phyloP scores from a whole-genome alignment of 140 eudicot genomes.

The Ambrosia hybrid region DNA sequence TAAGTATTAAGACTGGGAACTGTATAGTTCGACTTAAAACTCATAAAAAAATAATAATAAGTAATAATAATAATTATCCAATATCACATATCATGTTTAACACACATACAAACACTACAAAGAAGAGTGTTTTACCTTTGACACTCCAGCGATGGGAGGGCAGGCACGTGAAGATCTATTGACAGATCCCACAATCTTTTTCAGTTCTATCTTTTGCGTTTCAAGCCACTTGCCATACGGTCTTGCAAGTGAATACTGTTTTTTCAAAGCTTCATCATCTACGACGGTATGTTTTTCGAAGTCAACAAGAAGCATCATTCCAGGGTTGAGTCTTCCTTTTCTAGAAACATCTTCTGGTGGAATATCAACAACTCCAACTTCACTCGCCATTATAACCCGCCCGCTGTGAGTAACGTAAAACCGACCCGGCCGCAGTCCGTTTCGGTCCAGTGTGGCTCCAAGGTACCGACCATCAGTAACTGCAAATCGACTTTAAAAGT shows the following conservation, averaged over 20 bases:
- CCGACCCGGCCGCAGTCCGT: conserved; percentile 96
- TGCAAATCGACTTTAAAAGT: conserved; percentile 33
- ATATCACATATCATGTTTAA: too few species aligned
- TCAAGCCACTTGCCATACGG: conserved; percentile 94
- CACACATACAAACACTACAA: too few species aligned
- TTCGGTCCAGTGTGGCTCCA: conserved; percentile 96
- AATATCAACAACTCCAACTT: conserved; percentile 98
- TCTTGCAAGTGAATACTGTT: conserved; percentile 76
- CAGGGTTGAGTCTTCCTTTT: conserved; percentile 98
- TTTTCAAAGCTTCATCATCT: conserved; percentile 93
- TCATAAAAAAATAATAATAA: too few species aligned
- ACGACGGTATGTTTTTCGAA: conserved; percentile 94
- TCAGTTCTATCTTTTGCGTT: conserved; percentile 79
- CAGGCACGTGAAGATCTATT: conserved; percentile 44
- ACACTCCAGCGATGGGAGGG: conserved; percentile 80
- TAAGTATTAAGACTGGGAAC: too few species aligned
- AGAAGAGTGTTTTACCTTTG: conserved; percentile 42
- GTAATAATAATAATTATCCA: too few species aligned
- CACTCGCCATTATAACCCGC: conserved; percentile 97
- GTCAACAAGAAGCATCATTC: conserved; percentile 99
- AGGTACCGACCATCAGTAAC: conserved; percentile 98
- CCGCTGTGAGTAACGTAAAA: conserved; percentile 94
- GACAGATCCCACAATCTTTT: conserved; percentile 81
- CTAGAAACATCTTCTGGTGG: conserved; percentile 91
- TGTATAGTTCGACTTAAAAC: too few species aligned